Conservation (phyloP, 371 early-diverging fungal genomes). For the Mucor saturninus region DNA sequence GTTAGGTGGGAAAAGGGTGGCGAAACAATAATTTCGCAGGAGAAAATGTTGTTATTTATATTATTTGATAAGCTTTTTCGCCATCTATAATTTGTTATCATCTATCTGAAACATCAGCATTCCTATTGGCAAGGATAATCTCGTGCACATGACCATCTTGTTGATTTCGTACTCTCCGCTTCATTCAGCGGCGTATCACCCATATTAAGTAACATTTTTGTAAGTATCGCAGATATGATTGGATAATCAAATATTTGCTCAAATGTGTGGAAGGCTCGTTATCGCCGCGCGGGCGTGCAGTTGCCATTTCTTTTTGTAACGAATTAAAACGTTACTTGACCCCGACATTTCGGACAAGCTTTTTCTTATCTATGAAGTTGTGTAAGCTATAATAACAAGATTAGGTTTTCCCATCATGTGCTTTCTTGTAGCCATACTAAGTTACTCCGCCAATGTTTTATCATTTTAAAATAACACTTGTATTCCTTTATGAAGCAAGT, state of each 20-base stretch:
- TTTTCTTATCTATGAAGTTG: neutral
- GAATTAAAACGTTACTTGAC: too few relatives aligned
- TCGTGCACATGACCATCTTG: too few relatives aligned
- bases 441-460: neutral
- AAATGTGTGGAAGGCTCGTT: too few relatives aligned
- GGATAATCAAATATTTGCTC: too few relatives aligned
- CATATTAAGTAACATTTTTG: too few relatives aligned
- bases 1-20: neutral
- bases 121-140: too few relatives aligned
- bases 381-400: neutral
- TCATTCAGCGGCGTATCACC: too few relatives aligned
- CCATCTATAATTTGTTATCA: neutral
- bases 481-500: neutral
- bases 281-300: neutral
- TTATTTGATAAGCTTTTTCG: neutral
- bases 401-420: slow-evolving; percentile 6
- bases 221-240: too few relatives aligned
- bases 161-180: too few relatives aligned
- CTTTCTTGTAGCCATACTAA: neutral
- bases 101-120: too few relatives aligned
- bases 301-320: too few relatives aligned
- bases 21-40: neutral
- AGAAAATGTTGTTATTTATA: neutral
- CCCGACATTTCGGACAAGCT: neutral
- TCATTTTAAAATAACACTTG: neutral